Evolutionary conservation across 441 rosid genomes (phyloP), one percentile per base, ranked within the genome.

Genomic region (Breynia disticha): DNA sequence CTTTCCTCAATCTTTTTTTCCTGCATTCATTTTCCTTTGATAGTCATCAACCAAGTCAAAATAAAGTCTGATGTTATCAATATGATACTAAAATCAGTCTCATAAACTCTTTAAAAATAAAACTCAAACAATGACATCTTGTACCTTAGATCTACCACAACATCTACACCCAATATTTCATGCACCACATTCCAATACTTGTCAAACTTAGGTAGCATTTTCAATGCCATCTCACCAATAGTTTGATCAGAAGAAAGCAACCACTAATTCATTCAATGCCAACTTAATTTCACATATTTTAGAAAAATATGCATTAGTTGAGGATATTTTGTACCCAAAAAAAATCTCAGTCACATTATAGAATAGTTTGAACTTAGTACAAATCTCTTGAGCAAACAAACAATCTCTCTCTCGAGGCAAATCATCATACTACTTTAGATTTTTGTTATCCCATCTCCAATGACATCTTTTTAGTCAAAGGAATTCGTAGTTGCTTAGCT

Each of bases 231-330:
- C 4, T 5, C 1, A 2, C 3, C 10, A 5, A 62, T 46, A 0
- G 16, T 9, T 11, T 16, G 4, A 52, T 4, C 5, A 0, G 1
- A 1, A 60, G 16, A 45, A 1, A 0, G 3, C 10, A 20, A 5
- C 48, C 57, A 65, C 3, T 50, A 1, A 10, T 0, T n/a, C n/a
- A n/a, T 6, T 38, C n/a, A 68, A 50, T 11, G 57, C 20, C 9
- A 50, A 14, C 35, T 32, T 56, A 13, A 66, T 39, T 9, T 59
- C 52, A 50, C 37, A 55, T 13, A 63, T 53, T 0, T 48, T 10
- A 10, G 56, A 19, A 43, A 66, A 73, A 13, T 14, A 60, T 1
- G 53, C 0, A 43, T 63, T 69, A 5, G 48, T 1, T 1, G 55
- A 0, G 47, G 59, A 59, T 55, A 62, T 7, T 51, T 63, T 0